Conservation (phyloP, 208 protist species). For the Leishmania amazonensis region DNA sequence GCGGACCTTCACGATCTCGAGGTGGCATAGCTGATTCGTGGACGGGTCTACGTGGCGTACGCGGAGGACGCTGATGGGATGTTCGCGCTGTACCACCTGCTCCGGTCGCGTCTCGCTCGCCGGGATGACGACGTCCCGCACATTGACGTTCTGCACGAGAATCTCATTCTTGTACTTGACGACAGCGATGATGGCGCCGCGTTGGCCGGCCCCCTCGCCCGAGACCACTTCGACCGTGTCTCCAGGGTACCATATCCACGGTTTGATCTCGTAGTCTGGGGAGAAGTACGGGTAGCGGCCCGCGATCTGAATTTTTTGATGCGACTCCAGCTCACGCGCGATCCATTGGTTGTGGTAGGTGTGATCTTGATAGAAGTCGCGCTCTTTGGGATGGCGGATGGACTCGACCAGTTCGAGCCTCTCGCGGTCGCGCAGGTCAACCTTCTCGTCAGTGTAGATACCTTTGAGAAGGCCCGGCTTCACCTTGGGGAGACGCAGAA, state of each 20-base stretch:
- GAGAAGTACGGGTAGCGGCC: conserved; percentile 69
- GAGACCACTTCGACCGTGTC: conserved; percentile 82
- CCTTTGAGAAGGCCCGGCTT: conserved; percentile 68
- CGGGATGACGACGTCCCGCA: conserved; percentile 88
- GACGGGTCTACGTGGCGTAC: conserved; percentile 85
- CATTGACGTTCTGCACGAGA: conserved; percentile 89
- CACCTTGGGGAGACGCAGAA: conserved; percentile 68
- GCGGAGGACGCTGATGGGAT: conserved; percentile 75
- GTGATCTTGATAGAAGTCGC: conserved; percentile 93
- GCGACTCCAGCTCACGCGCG: conserved; percentile 66
- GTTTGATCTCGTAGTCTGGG: conserved; percentile 58
- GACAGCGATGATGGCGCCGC: conserved; percentile 84
- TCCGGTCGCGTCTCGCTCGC: conserved; percentile 82
- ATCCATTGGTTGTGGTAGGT: conserved; percentile 93
- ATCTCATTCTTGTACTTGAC: conserved; percentile 92
- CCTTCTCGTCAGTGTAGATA: conserved; percentile 71
- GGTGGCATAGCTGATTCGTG: conserved; percentile 69
- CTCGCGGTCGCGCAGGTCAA: conserved; percentile 81
- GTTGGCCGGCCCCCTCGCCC: conserved; percentile 79
- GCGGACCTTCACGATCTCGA: conserved; percentile 81
- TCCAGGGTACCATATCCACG: conserved; percentile 89
- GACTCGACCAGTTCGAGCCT: conserved; percentile 79
- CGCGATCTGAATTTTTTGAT: conserved; percentile 64
- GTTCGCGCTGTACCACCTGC: conserved; percentile 87
- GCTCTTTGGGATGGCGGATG: conserved; percentile 84